Evolutionary conservation across 2,329 filamentous ascomycete genomes (phyloP).

Genomic region (Ascochyta pisi): DNA sequence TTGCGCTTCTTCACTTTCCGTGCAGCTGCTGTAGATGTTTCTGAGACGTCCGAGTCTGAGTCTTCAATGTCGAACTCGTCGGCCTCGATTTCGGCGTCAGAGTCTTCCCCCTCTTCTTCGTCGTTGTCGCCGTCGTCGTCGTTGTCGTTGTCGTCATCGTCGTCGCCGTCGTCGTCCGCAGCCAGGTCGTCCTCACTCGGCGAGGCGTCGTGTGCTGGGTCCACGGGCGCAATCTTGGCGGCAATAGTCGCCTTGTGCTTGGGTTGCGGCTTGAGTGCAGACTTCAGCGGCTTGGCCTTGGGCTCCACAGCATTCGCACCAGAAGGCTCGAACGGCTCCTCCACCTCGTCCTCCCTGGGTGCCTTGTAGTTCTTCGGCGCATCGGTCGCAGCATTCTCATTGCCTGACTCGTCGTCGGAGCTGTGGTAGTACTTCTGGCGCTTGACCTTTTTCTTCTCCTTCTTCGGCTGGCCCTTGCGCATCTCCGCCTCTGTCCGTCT

Average conservation of each 20-base stretch:
- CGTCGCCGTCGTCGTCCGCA: conserved; percentile 11
- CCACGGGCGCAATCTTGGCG: conserved; percentile 33
- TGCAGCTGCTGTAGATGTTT: conserved; percentile 41
- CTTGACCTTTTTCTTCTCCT: conserved; percentile 65
- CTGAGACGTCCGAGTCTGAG: conserved; percentile 38
- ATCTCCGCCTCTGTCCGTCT: conserved; percentile 67
- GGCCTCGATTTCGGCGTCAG: conserved; percentile 47
- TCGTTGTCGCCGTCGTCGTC: conserved; percentile 29
- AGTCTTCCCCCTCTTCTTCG: conserved; percentile 47
- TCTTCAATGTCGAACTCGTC: conserved; percentile 45
- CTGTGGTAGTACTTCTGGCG: conserved; percentile 70
- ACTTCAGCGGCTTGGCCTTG: conserved; percentile 23
- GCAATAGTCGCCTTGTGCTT: conserved; percentile 33
- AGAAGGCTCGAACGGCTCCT: conserved; percentile 43
- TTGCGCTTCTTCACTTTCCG: conserved; percentile 79
- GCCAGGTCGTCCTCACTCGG: conserved; percentile 30
- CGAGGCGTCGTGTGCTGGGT: conserved; percentile 41
- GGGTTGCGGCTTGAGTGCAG: conserved; percentile 26
- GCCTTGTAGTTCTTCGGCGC: conserved; percentile 55
- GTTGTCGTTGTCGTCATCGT: conserved; percentile 15
- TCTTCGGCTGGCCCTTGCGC: conserved; percentile 60
- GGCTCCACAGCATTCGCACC: conserved; percentile 32
- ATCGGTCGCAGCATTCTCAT: conserved; percentile 47
- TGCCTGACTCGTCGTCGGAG: conserved; percentile 67
- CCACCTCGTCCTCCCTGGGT: conserved; percentile 54